Evolutionary conservation across 1,139 yeast species (phyloP).

Genomic region (Kodamaea sp.): DNA sequence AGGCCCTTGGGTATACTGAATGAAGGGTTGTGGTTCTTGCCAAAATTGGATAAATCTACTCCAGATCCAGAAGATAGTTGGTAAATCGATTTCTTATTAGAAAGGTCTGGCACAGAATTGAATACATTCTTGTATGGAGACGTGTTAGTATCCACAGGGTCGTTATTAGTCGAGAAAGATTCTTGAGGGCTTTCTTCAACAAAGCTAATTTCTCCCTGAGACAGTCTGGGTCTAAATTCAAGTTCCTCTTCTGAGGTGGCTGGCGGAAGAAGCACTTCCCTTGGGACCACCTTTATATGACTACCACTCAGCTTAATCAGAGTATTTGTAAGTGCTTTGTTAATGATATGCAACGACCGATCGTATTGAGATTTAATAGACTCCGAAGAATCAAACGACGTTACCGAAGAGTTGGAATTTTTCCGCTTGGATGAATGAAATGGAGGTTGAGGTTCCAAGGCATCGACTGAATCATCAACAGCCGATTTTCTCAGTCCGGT

Average conservation of each 20-base stretch:
- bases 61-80: conserved; percentile 41
- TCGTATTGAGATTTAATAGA: conserved; percentile 22
- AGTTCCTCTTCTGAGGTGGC: conserved; percentile 4
- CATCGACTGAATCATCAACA: conserved; percentile 2
- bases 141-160: too few species aligned
- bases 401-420: conserved; percentile 16
- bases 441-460: conserved; percentile 12
- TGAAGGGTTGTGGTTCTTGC: conserved; percentile 43
- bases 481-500: conserved; percentile 1
- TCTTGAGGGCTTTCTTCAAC: too few species aligned
- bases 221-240: conserved; percentile 29
- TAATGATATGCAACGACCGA: conserved; percentile 29
- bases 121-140: conserved; percentile 7
- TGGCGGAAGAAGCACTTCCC: conserved; percentile 13
- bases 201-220: conserved; percentile 29
- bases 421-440: conserved; percentile 7
- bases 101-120: conserved; percentile 31
- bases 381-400: conserved; percentile 20
- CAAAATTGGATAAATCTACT: conserved; percentile 44
- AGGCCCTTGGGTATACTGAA: conserved; percentile 24
- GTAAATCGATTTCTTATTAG: conserved; percentile 18
- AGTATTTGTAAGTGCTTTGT: conserved; percentile 27
- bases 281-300: conserved; percentile 14
- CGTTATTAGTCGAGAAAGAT: too few species aligned
- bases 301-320: conserved; percentile 13